These are phyloP conservation scores for Yarrowia sp. DNA, from an alignment of 805 yeast species.

Conservation along the genomic window DNA sequence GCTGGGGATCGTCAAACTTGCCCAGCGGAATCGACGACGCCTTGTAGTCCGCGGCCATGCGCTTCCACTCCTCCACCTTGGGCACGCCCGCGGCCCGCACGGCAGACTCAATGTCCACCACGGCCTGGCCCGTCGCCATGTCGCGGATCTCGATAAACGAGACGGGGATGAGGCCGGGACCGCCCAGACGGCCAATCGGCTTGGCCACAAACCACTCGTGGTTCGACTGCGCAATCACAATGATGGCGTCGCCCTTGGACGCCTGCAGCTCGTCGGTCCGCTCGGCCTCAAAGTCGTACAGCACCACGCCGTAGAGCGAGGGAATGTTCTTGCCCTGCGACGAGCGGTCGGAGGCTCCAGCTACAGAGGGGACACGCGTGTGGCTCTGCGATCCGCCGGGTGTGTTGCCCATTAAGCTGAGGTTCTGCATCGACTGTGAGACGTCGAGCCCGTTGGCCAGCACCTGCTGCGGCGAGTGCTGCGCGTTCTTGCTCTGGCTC, in stretches of 20 bases:
- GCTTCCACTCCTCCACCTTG: slow-evolving; percentile 94
- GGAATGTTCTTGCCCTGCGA: slow-evolving; percentile 28
- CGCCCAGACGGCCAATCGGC: slow-evolving; percentile 91
- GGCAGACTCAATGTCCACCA: slow-evolving; percentile 55
- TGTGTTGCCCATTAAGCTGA: neutral
- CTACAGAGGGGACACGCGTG: slow-evolving; percentile 11
- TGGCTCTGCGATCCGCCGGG: neutral
- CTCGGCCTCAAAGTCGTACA: slow-evolving; percentile 84
- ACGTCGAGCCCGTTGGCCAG: slow-evolving; percentile 22
- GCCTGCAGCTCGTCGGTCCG: slow-evolving; percentile 81
- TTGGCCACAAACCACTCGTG: slow-evolving; percentile 98
- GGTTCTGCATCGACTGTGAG: slow-evolving; percentile 11
- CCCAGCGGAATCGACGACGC: slow-evolving; percentile 77
- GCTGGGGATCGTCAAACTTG: slow-evolving; percentile 45
- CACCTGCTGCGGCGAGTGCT: slow-evolving; percentile 24
- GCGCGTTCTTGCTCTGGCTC: slow-evolving; percentile 19
- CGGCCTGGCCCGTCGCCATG: slow-evolving; percentile 59
- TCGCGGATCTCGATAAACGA: slow-evolving; percentile 85
- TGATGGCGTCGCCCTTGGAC: slow-evolving; percentile 79
- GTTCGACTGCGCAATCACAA: slow-evolving; percentile 93
- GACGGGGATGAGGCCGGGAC: slow-evolving; percentile 95
- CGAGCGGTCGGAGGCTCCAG: slow-evolving; percentile 4
- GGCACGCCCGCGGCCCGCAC: slow-evolving; percentile 74
- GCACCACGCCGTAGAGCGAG: slow-evolving; percentile 76
- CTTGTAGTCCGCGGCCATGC: slow-evolving; percentile 83